Percentiles rank a stretch among this genome's conserved stretches.
These are phyloP conservation scores for Xylaria sp. DNA, from an alignment of 2,329 filamentous ascomycete species.

Conservation along the genomic window DNA sequence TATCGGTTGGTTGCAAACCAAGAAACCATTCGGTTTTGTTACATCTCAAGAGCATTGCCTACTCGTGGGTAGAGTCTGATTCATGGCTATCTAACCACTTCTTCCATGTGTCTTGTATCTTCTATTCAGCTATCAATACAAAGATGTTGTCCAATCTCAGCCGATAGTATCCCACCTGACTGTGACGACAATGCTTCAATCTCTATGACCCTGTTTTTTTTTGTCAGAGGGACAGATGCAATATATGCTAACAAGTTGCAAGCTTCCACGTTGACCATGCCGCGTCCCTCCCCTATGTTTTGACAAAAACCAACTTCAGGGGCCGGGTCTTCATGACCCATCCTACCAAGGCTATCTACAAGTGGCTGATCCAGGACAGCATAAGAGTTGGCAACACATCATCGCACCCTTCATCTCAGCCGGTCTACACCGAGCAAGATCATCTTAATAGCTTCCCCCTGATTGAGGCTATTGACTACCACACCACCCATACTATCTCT, in stretches of 20 bases:
- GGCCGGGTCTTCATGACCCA: slow-evolving; percentile 99
- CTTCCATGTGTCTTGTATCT: slow-evolving; percentile 23
- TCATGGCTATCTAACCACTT: slow-evolving; percentile 12
- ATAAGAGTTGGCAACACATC: slow-evolving; percentile 77
- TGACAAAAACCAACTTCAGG: slow-evolving; percentile 96
- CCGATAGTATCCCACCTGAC: slow-evolving; percentile 27
- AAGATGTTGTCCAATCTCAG: slow-evolving; percentile 33
- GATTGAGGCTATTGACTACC: slow-evolving; percentile 97
- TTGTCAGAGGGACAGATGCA: not conserved
- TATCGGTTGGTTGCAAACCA: slow-evolving; percentile 25
- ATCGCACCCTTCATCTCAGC: slow-evolving; percentile 59
- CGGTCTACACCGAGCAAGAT: slow-evolving; percentile 92
- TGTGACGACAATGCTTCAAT: slow-evolving; percentile 15
- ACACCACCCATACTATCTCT: slow-evolving; percentile 95
- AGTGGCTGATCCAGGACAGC: slow-evolving; percentile 97
- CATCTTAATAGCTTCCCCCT: slow-evolving; percentile 87
- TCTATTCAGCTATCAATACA: slow-evolving; percentile 41
- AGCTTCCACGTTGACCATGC: slow-evolving; percentile 99
- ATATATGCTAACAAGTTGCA: slow-evolving; percentile 22
- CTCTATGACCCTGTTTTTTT: not conserved
- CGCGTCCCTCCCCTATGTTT: slow-evolving; percentile 94
- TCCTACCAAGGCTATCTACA: slow-evolving; percentile 98
- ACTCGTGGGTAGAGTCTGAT: slow-evolving; percentile 11
- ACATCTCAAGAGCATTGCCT: not conserved
- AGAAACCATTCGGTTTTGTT: slow-evolving; percentile 4